Evolutionary conservation across 2,329 filamentous ascomycete genomes (phyloP).

Genomic region (Penicillium sp.): DNA sequence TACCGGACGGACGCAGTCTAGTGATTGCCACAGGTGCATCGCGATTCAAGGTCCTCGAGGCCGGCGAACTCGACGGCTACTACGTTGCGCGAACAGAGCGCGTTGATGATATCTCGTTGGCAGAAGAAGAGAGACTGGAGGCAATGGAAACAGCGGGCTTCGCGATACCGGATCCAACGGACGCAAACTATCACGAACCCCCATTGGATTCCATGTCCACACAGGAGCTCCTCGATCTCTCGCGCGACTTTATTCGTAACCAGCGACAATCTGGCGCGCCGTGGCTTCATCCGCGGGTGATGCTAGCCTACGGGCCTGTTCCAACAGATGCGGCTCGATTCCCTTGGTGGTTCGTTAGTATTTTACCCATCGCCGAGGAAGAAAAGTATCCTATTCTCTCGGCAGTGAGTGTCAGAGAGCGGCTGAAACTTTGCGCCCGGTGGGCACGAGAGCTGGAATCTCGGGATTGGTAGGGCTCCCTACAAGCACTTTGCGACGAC

Average conservation of each 20-base stretch:
- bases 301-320: constrained; percentile 74
- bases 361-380: constrained; percentile 73
- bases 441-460: constrained; percentile 77
- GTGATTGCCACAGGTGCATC: constrained; percentile 76
- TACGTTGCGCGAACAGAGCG: constrained; percentile 73
- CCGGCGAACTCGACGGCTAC: constrained; percentile 72
- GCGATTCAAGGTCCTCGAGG: constrained; percentile 69
- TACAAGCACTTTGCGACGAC: constrained; percentile 10
- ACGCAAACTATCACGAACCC: constrained; percentile 27
- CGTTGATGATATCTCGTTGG: constrained; percentile 77
- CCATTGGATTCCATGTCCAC: constrained; percentile 62
- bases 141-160: constrained; percentile 60
- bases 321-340: constrained; percentile 76
- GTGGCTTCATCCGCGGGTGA: constrained; percentile 73
- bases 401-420: constrained; percentile 73
- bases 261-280: constrained; percentile 69
- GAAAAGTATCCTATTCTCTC: constrained; percentile 77
- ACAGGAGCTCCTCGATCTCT: constrained; percentile 65
- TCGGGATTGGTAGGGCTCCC: constrained; percentile 62
- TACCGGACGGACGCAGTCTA: constrained; percentile 78
- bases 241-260: constrained; percentile 66
- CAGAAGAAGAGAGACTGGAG: constrained; percentile 77
- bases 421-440: constrained; percentile 76
- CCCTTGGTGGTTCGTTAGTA: constrained; percentile 87
- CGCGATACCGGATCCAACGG: constrained; percentile 17